Evolutionary conservation across 768 basidiomycete genomes (phyloP).

Genomic region (Amanita muscaria): DNA sequence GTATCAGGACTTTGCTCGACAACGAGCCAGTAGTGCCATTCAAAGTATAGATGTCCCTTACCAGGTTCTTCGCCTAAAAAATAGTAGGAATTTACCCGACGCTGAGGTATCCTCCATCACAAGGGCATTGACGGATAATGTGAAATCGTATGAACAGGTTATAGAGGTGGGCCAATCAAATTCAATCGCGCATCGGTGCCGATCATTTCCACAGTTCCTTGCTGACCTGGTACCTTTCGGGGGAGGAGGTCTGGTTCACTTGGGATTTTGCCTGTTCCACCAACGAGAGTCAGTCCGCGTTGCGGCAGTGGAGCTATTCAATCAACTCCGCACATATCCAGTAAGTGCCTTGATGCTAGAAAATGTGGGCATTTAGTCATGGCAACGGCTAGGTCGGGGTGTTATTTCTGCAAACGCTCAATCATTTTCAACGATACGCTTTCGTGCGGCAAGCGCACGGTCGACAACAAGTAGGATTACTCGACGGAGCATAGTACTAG

Average conservation of each 20-base stretch:
- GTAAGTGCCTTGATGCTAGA: conserved; percentile 42
- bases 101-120: conserved; percentile 70
- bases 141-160: conserved; percentile 80
- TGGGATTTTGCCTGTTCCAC: conserved; percentile 90
- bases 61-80: conserved; percentile 75
- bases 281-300: conserved; percentile 70
- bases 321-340: conserved; percentile 65
- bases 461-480: too few species aligned
- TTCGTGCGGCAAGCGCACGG: conserved; percentile 78
- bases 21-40: conserved; percentile 47
- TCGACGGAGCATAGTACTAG: conserved; percentile 15
- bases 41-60: conserved; percentile 79
- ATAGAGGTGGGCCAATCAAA: conserved; percentile 51
- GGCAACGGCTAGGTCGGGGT: conserved; percentile 54
- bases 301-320: conserved; percentile 75
- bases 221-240: conserved; percentile 64
- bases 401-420: conserved; percentile 67
- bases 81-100: conserved; percentile 63
- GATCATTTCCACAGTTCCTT: conserved; percentile 50
- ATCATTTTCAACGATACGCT: conserved; percentile 85
- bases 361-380: conserved; percentile 7
- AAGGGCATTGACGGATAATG: conserved; percentile 58
- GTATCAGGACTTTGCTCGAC: conserved; percentile 58
- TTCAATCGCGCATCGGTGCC: background rate
- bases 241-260: conserved; percentile 79